Evolutionary conservation across 768 basidiomycete genomes (phyloP), one percentile per base, ranked within the genome.

Genomic region (Hypsizygus marmoreus): DNA sequence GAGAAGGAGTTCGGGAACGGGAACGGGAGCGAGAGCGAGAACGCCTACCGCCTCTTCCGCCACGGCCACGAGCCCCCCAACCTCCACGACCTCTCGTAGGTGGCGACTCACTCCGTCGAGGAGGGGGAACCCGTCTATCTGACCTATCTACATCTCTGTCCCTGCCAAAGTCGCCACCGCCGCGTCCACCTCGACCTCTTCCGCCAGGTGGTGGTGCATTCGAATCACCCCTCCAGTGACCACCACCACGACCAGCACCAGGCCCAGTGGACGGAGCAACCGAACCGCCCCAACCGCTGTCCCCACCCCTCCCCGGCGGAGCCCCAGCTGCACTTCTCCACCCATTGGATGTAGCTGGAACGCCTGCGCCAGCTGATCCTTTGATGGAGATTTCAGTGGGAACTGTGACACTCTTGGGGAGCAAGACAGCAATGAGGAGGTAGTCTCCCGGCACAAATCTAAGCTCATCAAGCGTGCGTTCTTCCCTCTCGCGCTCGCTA

Each of bases 391-490:
- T 58, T 46, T 86, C 86, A 5, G 65, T 72, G 3, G 78, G 75
- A 13, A 73, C 63, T 4, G 70, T 73, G 26, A 73, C 73, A 50
- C 79, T 79, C 67, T 88, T 89, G 11, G 90, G 90, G 31, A 91
- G 74, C 22, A 86, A 62, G 19, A 92, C 81, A n/a, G 86, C 75
- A 36, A 91, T 72, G 53, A 81, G 78, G 29, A 92, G 76, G 55
- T 81, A 90, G 58, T 92, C 90, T 13, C 90, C 90, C 0, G 89
- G 88, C 0, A 89, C 75, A 56, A 92, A 88, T 28, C 86, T 74
- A 20, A 92, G 70, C 50, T 90, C 88, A 34, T 91, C 89, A 22
- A 92, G 74, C 12, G 87, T 88, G 22, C 86, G 72, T 52, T 88
- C 84, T 39, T 83, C 81, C 44, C 72, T 75, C 59, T 79, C 77